These are phyloP conservation scores for Daldinia grandis DNA, from an alignment of 495 filamentous ascomycete species.

Conservation along the genomic window DNA sequence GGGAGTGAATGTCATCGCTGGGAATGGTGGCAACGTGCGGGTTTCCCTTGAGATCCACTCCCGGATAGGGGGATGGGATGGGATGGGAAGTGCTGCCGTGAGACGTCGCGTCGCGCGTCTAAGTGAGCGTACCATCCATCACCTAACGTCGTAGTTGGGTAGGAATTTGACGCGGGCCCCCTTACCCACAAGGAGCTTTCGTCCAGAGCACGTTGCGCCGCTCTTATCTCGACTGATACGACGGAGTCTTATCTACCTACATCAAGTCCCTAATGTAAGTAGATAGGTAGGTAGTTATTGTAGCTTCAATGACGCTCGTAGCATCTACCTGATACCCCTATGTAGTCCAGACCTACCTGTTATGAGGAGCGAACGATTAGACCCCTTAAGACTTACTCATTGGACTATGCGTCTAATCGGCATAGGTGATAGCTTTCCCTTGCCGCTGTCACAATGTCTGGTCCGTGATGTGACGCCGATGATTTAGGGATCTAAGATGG, in stretches of 20 bases:
- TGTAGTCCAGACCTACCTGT: background rate
- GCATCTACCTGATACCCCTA: background rate
- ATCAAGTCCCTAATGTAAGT: no score
- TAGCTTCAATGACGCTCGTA: background rate
- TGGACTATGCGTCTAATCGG: background rate
- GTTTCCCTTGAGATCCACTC: constrained; percentile 18
- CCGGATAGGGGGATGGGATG: background rate
- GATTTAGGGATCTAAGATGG: constrained; percentile 13
- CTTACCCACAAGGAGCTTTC: background rate
- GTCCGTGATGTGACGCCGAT: constrained; percentile 4
- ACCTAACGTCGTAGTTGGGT: background rate
- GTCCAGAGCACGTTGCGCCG: constrained; percentile 1
- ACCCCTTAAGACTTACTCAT: background rate
- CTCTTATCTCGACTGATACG: background rate
- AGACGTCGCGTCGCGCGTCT: background rate
- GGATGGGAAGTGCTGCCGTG: background rate
- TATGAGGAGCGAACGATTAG: background rate
- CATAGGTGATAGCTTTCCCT: constrained; percentile 4
- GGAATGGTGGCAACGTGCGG: constrained; percentile 7
- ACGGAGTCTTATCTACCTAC: background rate
- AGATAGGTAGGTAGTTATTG: background rate
- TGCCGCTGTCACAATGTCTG: constrained; percentile 2
- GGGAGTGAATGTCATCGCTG: constrained; percentile 7
- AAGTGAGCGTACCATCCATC: background rate
- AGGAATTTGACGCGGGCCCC: background rate